phyloP scores from a whole-genome alignment of 1,284 basidiomycete genomes.

The Phylloboletellus chloephorus region DNA sequence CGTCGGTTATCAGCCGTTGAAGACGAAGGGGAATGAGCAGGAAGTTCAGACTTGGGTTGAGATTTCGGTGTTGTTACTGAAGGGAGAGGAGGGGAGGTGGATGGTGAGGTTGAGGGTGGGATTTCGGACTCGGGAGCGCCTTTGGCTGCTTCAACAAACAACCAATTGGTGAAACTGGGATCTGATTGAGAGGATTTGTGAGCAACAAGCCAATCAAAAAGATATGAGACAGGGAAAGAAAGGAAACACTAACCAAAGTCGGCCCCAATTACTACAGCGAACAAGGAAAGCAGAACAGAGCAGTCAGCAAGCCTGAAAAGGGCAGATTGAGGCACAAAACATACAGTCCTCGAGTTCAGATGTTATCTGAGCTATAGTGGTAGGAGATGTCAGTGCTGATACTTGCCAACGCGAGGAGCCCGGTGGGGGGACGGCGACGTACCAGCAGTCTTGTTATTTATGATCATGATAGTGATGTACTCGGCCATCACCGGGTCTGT shows the following conservation, averaged over 20 bases:
- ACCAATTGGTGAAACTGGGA: constrained; percentile 75
- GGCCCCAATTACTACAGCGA: constrained; percentile 62
- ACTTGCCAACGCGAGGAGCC: neutral
- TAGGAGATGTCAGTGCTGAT: constrained; percentile 13
- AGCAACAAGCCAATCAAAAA: too few relatives aligned
- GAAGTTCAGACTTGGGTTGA: constrained; percentile 20
- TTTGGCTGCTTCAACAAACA: constrained; percentile 73
- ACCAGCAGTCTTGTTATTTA: constrained; percentile 83
- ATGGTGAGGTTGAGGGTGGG: constrained; percentile 27
- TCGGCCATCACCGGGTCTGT: constrained; percentile 85
- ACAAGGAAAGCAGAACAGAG: too few relatives aligned
- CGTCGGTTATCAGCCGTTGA: constrained; percentile 38
- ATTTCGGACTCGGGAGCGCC: constrained; percentile 48
- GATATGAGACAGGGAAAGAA: constrained; percentile 3
- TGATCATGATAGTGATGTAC: constrained; percentile 88
- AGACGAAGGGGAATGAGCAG: constrained; percentile 25
- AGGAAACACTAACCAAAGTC: constrained; percentile 56
- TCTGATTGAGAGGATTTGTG: constrained; percentile 40
- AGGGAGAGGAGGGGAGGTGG: constrained; percentile 33
- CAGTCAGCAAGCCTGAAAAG: constrained; percentile 18
- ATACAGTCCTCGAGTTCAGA: constrained; percentile 75
- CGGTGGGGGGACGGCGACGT: constrained; percentile 24
- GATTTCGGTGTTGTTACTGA: constrained; percentile 13
- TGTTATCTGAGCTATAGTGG: constrained; percentile 67
- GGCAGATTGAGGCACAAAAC: constrained; percentile 29